Evolutionary conservation across 768 basidiomycete species (phyloP), one percentile per base, ranked within the genome.

Genomic region (Strobilomyces dryophilus): DNA sequence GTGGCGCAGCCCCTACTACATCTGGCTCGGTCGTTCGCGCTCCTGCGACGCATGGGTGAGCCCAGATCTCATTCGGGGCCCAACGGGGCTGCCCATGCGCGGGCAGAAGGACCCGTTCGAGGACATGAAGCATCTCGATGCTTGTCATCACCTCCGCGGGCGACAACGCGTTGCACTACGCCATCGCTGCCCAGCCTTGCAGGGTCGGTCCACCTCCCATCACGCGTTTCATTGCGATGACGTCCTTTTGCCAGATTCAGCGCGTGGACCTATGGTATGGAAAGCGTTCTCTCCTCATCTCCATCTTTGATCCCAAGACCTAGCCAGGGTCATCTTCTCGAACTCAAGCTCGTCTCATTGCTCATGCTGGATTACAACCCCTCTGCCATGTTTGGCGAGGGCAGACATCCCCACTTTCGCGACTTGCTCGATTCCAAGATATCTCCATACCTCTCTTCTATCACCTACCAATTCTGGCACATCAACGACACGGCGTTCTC

Each of bases 141-240:
- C 75, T 90, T 12, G 81, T 83, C 17, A 89, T 91, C 60, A 89
- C 87, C 1, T 83, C 81, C 47, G 89, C 86, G 3, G 88, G 88
- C 0, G 88, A 89, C 67, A 91, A 91, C 64, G 85, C 86, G 3
- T 72, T 91, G 34, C 87, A 89, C 64, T 91, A 91, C 57, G 87
- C 86, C 8, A 82, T 86, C 51, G 76, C 75, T n/a, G 82, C 80
- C 2, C 66, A 74, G 29, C 85, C 85, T 3, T 73, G 79, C 51
- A 72, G 79, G 44, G 79, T 80, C 54, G 45, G 75, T 61, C 27
- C 40, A 47, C 32, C 39, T 47, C 5, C 26, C 40, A 3, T 8
- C 26, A 8, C n/a, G n/a, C n/a, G n/a, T n/a, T n/a, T n/a, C n/a
- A n/a, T n/a, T n/a, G n/a, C n/a, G n/a, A n/a, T n/a, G n/a, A n/a